These are phyloP conservation scores for Parathielavia appendiculata DNA, from an alignment of 495 filamentous ascomycete genomes.

Conservation along the genomic window DNA sequence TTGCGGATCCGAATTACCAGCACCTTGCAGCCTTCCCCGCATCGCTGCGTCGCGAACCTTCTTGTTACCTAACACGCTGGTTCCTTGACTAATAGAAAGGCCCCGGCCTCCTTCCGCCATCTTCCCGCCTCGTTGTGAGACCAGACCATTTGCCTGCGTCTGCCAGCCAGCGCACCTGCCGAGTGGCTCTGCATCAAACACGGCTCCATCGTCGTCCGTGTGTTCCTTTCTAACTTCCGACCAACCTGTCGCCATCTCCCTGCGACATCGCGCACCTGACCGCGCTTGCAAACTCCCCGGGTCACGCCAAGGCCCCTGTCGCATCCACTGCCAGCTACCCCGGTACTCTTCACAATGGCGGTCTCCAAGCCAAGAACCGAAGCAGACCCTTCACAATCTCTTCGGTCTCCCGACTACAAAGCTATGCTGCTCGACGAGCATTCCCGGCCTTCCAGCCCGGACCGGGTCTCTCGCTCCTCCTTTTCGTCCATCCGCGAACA, in stretches of 20 bases:
- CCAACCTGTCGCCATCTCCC: constrained; percentile 25
- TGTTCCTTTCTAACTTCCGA: constrained; percentile 5
- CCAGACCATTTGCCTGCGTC: constrained; percentile 17
- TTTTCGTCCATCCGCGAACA: constrained; percentile 56
- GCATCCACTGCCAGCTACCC: background rate
- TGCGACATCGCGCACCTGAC: constrained; percentile 30
- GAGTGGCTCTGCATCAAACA: constrained; percentile 16
- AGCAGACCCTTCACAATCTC: constrained; percentile 20
- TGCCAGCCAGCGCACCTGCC: constrained; percentile 4
- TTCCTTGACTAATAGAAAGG: constrained; percentile 50
- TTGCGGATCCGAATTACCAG: constrained; percentile 21
- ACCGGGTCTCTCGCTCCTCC: constrained; percentile 45
- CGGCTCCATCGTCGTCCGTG: constrained; percentile 10
- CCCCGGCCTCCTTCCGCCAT: constrained; percentile 18
- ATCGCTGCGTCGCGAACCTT: constrained; percentile 35
- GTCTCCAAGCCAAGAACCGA: constrained; percentile 24
- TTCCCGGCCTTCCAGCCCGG: constrained; percentile 26
- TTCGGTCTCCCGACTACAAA: constrained; percentile 28
- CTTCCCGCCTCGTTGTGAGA: constrained; percentile 24
- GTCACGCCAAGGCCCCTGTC: constrained; percentile 19
- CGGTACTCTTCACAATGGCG: constrained; percentile 22
- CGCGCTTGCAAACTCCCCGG: constrained; percentile 17
- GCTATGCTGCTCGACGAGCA: constrained; percentile 26
- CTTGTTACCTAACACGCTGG: constrained; percentile 45
- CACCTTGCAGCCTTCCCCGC: constrained; percentile 39